Evolutionary conservation across 2,329 filamentous ascomycete genomes (phyloP).

Genomic region (Nigrospora oryzae): DNA sequence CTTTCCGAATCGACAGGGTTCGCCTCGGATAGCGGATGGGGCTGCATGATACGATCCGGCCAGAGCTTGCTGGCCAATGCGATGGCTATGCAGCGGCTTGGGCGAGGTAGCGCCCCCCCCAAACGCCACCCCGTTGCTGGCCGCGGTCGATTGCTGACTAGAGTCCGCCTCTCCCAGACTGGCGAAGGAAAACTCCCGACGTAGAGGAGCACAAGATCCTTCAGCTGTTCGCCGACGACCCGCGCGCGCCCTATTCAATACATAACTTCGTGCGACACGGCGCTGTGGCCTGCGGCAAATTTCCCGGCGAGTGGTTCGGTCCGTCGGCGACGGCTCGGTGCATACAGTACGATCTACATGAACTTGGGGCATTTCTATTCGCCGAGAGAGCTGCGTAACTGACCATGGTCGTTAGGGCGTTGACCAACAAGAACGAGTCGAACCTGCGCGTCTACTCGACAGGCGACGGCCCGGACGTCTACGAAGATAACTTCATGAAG

Average conservation of each 20-base stretch:
- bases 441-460: conserved; percentile 78
- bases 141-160: too few species aligned
- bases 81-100: conserved; percentile 62
- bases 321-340: conserved; percentile 93
- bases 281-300: conserved; percentile 79
- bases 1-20: conserved; percentile 75
- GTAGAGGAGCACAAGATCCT: conserved; percentile 63
- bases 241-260: conserved; percentile 82
- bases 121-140: too few species aligned
- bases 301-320: conserved; percentile 97
- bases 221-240: conserved; percentile 79
- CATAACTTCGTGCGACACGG: conserved; percentile 91
- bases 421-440: conserved; percentile 58
- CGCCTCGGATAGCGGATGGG: conserved; percentile 91
- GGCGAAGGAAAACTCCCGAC: conserved; percentile 56
- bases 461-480: conserved; percentile 84
- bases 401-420: conserved; percentile 44
- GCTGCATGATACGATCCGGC: conserved; percentile 96
- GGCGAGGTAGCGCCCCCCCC: conserved; percentile 53
- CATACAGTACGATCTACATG: conserved; percentile 61
- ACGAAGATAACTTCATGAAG: conserved; percentile 78
- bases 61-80: conserved; percentile 90
- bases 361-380: too few species aligned
- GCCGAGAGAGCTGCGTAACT: neutral
- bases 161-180: conserved; percentile 38